These are phyloP conservation scores for Scalesia atractyloides DNA, from an alignment of 129 eudicot genomes.

Conservation along the genomic window DNA sequence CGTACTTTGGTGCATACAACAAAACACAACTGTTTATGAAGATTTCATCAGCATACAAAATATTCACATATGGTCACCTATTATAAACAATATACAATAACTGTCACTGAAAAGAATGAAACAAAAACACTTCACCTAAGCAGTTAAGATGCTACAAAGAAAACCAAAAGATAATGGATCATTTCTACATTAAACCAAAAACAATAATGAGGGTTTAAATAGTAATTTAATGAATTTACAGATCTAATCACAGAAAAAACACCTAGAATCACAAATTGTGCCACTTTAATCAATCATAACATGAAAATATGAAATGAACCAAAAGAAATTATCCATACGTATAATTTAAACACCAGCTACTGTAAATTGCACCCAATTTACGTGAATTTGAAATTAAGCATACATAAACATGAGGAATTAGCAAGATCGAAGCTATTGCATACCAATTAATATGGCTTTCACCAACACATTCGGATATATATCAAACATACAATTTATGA, in stretches of 20 bases:
- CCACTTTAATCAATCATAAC: background rate
- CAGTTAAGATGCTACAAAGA: background rate
- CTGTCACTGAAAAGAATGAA: background rate
- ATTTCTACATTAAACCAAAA: background rate
- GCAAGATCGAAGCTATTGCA: background rate
- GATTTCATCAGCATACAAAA: background rate
- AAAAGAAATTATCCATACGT: background rate
- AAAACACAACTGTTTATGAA: background rate
- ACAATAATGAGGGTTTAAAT: background rate
- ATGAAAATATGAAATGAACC: background rate
- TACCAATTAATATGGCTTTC: constrained; percentile 10
- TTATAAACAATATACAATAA: background rate
- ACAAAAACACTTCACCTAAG: background rate
- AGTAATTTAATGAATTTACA: too few species aligned
- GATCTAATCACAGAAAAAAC: background rate
- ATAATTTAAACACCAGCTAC: background rate
- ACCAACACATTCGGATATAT: constrained; percentile 13
- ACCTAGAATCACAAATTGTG: background rate
- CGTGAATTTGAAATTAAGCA: constrained; percentile 6
- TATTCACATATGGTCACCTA: background rate
- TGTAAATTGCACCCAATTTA: background rate
- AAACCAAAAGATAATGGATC: background rate
- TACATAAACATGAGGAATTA: constrained; percentile 14
- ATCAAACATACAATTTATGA: background rate
- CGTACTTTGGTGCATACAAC: background rate